Percentiles rank a stretch among this genome's conserved stretches.
Evolutionary conservation across 2,329 filamentous ascomycete genomes (phyloP).

Genomic region (Calonectria multiphialidica): DNA sequence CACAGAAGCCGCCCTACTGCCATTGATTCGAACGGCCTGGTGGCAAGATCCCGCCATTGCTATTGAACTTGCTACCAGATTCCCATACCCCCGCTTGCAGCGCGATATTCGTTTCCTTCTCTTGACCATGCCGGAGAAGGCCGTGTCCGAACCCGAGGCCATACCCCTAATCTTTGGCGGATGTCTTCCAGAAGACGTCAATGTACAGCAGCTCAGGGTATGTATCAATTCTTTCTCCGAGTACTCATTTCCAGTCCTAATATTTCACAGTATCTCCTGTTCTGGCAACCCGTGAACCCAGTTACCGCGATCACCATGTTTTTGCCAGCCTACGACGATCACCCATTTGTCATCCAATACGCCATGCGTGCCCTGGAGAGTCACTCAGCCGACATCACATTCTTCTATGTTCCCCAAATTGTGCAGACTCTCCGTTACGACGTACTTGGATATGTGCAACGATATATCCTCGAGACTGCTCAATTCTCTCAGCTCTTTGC

Average conservation of each 20-base stretch:
- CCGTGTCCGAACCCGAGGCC: slow-evolving; percentile 83
- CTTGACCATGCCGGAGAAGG: slow-evolving; percentile 86
- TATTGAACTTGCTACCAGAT: slow-evolving; percentile 85
- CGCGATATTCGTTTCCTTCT: slow-evolving; percentile 84
- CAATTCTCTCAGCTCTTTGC: slow-evolving; percentile 98
- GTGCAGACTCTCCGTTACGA: slow-evolving; percentile 96
- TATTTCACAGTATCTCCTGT: slow-evolving; percentile 79
- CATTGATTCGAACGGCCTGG: slow-evolving; percentile 87
- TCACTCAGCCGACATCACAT: slow-evolving; percentile 95
- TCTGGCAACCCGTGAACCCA: slow-evolving; percentile 93
- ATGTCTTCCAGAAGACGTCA: slow-evolving; percentile 81
- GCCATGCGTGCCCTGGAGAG: slow-evolving; percentile 95
- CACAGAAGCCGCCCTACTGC: slow-evolving; percentile 63
- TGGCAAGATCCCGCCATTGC: slow-evolving; percentile 85
- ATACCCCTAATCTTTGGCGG: slow-evolving; percentile 85
- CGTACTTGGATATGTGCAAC: slow-evolving; percentile 90
- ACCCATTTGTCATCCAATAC: slow-evolving; percentile 95
- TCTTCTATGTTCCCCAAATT: slow-evolving; percentile 99
- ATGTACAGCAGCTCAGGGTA: slow-evolving; percentile 85
- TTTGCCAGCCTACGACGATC: slow-evolving; percentile 88
- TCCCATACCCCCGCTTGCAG: slow-evolving; percentile 79
- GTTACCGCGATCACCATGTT: slow-evolving; percentile 95
- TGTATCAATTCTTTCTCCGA: slow-evolving; percentile 3
- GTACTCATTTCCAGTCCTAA: slow-evolving; percentile 27
- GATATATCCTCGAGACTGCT: slow-evolving; percentile 96